These are phyloP conservation scores for Phaeosphaeriaceae sp. DNA, from an alignment of 2,329 filamentous ascomycete genomes.

Conservation along the genomic window DNA sequence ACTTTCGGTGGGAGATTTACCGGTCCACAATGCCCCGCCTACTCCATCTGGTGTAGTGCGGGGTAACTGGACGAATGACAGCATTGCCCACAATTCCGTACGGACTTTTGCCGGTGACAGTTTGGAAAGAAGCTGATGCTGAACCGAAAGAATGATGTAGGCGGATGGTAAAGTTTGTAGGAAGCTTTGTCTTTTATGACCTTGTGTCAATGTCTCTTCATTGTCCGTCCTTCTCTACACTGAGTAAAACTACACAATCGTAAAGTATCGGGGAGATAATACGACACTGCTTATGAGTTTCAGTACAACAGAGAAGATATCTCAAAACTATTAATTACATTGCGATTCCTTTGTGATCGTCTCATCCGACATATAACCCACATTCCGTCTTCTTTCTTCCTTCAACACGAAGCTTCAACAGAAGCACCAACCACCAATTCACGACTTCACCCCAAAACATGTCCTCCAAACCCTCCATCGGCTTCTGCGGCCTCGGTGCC, in stretches of 20 bases:
- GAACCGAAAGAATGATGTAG: conserved; percentile 7
- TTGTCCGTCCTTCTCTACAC: neutral
- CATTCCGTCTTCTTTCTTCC: neutral
- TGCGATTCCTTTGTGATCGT: neutral
- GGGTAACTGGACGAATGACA: conserved; percentile 25
- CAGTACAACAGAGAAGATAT: neutral
- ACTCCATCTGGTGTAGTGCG: conserved; percentile 24
- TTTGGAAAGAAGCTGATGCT: conserved; percentile 9
- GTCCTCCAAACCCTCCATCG: conserved; percentile 57
- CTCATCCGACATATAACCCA: neutral
- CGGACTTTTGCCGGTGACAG: conserved; percentile 22
- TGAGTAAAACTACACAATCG: neutral
- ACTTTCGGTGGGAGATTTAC: conserved; percentile 23
- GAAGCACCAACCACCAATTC: neutral
- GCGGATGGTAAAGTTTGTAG: neutral
- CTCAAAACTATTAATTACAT: neutral
- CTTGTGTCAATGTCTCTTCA: neutral
- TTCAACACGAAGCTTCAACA: neutral
- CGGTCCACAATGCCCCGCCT: conserved; percentile 26
- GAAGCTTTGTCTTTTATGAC: neutral
- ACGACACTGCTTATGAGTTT: neutral
- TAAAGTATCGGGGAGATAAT: neutral
- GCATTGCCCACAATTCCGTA: conserved; percentile 1
- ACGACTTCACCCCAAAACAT: conserved; percentile 22
- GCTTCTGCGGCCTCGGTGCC: conserved; percentile 78